phyloP scores from a whole-genome alignment of 2,329 filamentous ascomycete genomes.

The Domatiomyces catenatus region DNA sequence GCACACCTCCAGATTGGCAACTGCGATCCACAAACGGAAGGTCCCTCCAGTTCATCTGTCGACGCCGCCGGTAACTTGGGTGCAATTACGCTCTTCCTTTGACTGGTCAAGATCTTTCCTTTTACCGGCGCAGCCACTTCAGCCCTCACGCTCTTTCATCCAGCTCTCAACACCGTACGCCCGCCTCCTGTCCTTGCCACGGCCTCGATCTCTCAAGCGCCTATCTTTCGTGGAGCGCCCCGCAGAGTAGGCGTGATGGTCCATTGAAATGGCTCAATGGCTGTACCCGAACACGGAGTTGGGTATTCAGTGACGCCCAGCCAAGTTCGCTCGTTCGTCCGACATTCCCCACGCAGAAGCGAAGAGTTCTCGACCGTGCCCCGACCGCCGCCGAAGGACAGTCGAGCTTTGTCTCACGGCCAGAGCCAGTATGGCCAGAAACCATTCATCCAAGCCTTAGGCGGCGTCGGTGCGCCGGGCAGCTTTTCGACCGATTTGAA shows the following conservation, averaged over 20 bases:
- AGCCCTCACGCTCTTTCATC: background rate
- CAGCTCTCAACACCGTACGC: background rate
- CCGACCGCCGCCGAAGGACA: constrained; percentile 30
- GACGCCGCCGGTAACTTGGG: background rate
- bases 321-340: constrained; percentile 14
- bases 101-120: background rate
- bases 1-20: background rate
- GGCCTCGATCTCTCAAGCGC: background rate
- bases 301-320: constrained; percentile 21
- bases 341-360: constrained; percentile 15
- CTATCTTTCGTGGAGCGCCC: background rate
- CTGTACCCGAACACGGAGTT: constrained; percentile 15
- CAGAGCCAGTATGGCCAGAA: constrained; percentile 48
- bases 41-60: background rate
- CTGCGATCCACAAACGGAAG: background rate
- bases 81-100: background rate
- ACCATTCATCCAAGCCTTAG: constrained; percentile 46
- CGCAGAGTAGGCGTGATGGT: background rate
- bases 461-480: constrained; percentile 47
- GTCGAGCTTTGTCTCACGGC: constrained; percentile 41
- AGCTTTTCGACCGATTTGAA: constrained; percentile 84
- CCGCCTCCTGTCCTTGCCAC: background rate
- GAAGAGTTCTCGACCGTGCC: constrained; percentile 25
- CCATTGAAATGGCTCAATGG: constrained; percentile 16
- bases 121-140: background rate